These are phyloP conservation scores for Phyllosticta citriasiana DNA, from an alignment of 2,329 filamentous ascomycete genomes.

Conservation along the genomic window DNA sequence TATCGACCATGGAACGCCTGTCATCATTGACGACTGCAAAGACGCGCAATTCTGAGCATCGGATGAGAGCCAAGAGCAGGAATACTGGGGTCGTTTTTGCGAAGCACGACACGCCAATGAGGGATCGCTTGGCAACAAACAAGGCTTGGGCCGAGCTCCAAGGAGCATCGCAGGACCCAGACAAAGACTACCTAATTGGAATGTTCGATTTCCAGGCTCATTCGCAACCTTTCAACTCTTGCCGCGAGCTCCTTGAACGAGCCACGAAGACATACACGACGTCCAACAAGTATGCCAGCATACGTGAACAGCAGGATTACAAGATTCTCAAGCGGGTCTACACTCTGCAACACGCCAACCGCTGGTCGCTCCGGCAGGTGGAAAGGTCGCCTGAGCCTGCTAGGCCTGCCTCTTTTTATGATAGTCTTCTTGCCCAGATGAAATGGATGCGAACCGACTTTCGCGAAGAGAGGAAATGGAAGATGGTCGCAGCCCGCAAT, in stretches of 20 bases:
- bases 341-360: constrained; percentile 77
- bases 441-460: constrained; percentile 99
- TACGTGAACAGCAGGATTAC: constrained; percentile 80
- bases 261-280: constrained; percentile 88
- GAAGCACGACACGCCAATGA: constrained; percentile 40
- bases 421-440: constrained; percentile 80
- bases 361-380: constrained; percentile 86
- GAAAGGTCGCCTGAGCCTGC: constrained; percentile 75
- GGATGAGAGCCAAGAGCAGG: constrained; percentile 47
- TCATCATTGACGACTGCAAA: not conserved
- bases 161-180: constrained; percentile 37
- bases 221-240: constrained; percentile 42
- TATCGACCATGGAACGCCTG: not conserved
- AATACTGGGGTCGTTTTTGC: constrained; percentile 71
- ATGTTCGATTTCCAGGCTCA: constrained; percentile 50
- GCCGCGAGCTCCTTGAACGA: constrained; percentile 57
- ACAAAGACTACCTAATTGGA: constrained; percentile 52
- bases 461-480: constrained; percentile 89
- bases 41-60: not conserved
- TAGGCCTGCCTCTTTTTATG: constrained; percentile 69
- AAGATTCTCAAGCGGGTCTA: constrained; percentile 80
- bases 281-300: constrained; percentile 68
- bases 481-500: constrained; percentile 67
- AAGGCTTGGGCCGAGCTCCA: constrained; percentile 34
- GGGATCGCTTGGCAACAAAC: constrained; percentile 4